Conservation (phyloP, 306 rosid species). For the Lotus japonicus region DNA sequence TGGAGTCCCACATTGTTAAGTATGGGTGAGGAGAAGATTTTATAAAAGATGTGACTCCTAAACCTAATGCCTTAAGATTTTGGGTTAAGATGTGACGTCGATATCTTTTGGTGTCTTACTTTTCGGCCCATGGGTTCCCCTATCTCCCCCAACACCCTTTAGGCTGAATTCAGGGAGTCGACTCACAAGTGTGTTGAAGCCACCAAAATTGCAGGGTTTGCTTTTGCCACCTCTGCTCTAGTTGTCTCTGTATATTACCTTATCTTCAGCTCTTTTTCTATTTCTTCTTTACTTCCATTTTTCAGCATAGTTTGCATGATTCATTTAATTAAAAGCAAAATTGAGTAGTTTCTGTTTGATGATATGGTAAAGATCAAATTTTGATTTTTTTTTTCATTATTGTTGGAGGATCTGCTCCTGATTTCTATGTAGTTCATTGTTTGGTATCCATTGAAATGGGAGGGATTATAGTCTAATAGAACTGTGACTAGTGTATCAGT, state of each 20-base stretch:
- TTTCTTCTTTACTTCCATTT: neutral
- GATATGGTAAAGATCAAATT: neutral
- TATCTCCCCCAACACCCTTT: too few species aligned
- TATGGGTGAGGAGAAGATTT: too few species aligned
- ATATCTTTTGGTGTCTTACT: too few species aligned
- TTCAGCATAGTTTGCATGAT: neutral
- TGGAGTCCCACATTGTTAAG: too few species aligned
- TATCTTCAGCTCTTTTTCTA: neutral
- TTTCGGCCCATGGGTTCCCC: too few species aligned
- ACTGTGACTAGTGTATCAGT: too few species aligned
- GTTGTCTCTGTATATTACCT: slow-evolving; percentile 72
- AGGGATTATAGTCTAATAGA: too few species aligned
- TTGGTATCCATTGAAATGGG: too few species aligned
- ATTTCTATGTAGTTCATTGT: neutral
- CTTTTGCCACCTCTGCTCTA: slow-evolving; percentile 97
- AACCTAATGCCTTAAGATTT: too few species aligned
- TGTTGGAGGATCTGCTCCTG: neutral
- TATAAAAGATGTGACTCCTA: too few species aligned
- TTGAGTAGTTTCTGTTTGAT: neutral
- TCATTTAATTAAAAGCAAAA: neutral
- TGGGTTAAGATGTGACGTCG: too few species aligned
- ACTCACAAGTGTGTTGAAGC: slow-evolving; percentile 66
- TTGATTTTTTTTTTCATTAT: neutral
- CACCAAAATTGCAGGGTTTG: slow-evolving; percentile 85
- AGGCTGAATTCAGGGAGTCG: slow-evolving; percentile 49